A percentile compares a stretch with the other conserved stretches of the same genome.
Evolutionary conservation across 1,284 basidiomycete genomes (phyloP).

Genomic region (Ustilago loliicola): DNA sequence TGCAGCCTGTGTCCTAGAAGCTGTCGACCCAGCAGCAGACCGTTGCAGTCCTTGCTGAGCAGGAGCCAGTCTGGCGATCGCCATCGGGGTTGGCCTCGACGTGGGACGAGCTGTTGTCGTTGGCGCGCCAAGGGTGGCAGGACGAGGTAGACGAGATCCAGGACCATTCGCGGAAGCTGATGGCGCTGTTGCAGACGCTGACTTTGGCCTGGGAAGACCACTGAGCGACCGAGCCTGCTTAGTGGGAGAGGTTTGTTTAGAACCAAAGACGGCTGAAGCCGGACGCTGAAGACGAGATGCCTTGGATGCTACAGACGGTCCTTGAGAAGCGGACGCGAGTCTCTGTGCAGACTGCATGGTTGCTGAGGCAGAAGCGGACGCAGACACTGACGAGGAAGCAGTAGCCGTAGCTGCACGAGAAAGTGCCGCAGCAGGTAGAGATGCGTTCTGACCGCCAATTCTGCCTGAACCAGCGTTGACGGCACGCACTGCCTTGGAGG

Average conservation of each 20-base stretch:
- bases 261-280: slow-evolving; percentile 25
- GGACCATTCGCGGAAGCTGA: slow-evolving; percentile 16
- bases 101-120: slow-evolving; percentile 2
- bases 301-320: slow-evolving; percentile 39
- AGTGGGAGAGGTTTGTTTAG: slow-evolving; percentile 21
- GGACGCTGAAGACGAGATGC: slow-evolving; percentile 31
- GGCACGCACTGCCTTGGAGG: slow-evolving; percentile 30
- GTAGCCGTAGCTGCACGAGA: slow-evolving; percentile 12
- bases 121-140: slow-evolving; percentile 20
- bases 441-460: slow-evolving; percentile 21
- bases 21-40: not conserved
- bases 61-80: slow-evolving; percentile 38
- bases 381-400: not conserved
- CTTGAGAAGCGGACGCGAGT: slow-evolving; percentile 7
- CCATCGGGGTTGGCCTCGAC: slow-evolving; percentile 42
- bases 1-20: not conserved
- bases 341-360: slow-evolving; percentile 4
- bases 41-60: slow-evolving; percentile 17
- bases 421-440: slow-evolving; percentile 26
- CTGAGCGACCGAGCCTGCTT: slow-evolving; percentile 34
- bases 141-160: slow-evolving; percentile 40
- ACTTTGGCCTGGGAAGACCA: slow-evolving; percentile 37
- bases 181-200: slow-evolving; percentile 1
- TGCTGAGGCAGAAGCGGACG: not conserved
- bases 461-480: slow-evolving; percentile 24